A percentile compares a stretch with the other conserved stretches of the same genome.
phyloP scores from a whole-genome alignment of 371 early-diverging fungal genomes.

The Sanchytrium tribonematis region DNA sequence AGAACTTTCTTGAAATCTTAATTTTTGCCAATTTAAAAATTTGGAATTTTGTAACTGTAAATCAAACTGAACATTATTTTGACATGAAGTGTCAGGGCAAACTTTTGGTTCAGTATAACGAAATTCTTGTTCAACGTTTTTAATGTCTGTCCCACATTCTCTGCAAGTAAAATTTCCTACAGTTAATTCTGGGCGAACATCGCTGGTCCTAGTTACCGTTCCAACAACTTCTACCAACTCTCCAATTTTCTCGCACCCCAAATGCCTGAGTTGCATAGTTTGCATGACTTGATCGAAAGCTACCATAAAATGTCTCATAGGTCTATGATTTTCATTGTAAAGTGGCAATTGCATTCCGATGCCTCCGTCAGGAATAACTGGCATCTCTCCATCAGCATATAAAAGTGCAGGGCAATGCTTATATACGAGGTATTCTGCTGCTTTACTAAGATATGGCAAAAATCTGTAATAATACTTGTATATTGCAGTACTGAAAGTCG shows the following conservation, averaged over 20 bases:
- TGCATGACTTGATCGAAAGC: background rate
- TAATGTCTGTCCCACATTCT: constrained; percentile 53
- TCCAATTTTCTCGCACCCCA: constrained; percentile 62
- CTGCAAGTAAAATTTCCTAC: constrained; percentile 74
- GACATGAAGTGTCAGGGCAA: constrained; percentile 66
- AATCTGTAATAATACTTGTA: background rate
- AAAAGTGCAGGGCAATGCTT: background rate
- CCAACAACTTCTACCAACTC: constrained; percentile 62
- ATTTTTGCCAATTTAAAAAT: constrained; percentile 94
- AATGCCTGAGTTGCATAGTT: constrained; percentile 31
- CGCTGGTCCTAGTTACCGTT: constrained; percentile 92
- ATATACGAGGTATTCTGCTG: background rate
- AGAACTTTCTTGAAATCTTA: constrained; percentile 90
- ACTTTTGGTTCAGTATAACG: constrained; percentile 87
- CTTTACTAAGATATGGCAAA: background rate
- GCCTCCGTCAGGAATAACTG: background rate
- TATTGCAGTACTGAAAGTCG: background rate
- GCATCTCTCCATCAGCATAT: background rate
- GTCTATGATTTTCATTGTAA: background rate
- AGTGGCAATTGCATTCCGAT: background rate
- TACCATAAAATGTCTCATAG: background rate
- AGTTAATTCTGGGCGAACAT: constrained; percentile 88
- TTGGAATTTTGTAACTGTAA: constrained; percentile 53
- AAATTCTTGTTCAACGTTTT: constrained; percentile 79
- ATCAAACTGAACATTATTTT: constrained; percentile 57